Evolutionary conservation across 768 basidiomycete genomes (phyloP), one percentile per base, ranked within the genome.

Genomic region (Dioszegia hungarica): DNA sequence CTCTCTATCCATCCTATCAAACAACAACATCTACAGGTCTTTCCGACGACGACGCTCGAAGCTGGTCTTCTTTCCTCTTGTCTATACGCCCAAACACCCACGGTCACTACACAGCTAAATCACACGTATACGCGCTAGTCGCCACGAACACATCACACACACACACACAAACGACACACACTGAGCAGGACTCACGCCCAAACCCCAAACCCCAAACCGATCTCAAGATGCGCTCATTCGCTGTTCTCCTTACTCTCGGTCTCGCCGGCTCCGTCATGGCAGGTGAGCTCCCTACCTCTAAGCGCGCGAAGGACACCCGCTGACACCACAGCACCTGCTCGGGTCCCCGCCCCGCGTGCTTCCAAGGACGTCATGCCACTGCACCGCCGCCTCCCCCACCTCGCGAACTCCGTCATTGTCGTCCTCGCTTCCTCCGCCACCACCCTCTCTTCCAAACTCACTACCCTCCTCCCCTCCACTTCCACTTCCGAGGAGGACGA

Each of bases 311-410:
- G 27, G 17, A 22, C 27, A 19, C 20, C 20, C 11, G 17, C 27
- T 29, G 15, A 17, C 45, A 19, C 36, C 10, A 54, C 52, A 6
- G 49, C 50, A 4, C 39, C 54, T 8, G 54, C 54, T 5, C 47
- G 39, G 12, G n/a, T 40, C 8, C 22, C 40, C 8, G 56, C 63
- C 14, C n/a, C 48, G 17, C 47, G 56, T 40, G 61, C 59, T 49
- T 31, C 66, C 52, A 62, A 62, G 52, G 66, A 64, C 53, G 60
- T 63, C 2, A 34, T 68, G 24, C 29, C 63, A 1, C 52, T 66
- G 19, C 67, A 66, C 46, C 51, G 47, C 24, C 59, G 62, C 20
- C 11, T 51, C 49, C 49, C 49, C 36, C 22, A 51, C 22, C 12
- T 56, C 59, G 15, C 48, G 53, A 25, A 46, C 28, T 29, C 25